Evolutionary conservation across 2,329 filamentous ascomycete genomes (phyloP), one percentile per base, ranked within the genome.

Genomic region (Alternaria sp.): DNA sequence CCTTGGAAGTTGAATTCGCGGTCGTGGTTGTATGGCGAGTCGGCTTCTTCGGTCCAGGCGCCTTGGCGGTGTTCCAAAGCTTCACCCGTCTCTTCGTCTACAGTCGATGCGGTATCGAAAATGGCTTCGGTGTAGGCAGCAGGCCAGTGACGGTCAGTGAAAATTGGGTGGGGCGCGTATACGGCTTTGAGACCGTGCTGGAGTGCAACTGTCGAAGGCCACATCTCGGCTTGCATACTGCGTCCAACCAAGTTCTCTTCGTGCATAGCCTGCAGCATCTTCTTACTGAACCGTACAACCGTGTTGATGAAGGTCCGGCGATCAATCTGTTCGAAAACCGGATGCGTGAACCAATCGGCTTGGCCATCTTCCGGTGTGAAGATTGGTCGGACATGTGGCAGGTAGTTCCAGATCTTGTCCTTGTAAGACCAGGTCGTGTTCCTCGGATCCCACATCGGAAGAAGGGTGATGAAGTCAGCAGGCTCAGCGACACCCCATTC

Each of bases 161-260:
- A 98, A 54, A 96, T 85, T 1, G 93, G 92, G 71, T 98, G 94
- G 1, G 94, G 94, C 2, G 89, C 92, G 66, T 90, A 96, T 13
- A 97, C 93, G 36, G 92, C 93, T 80, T 97, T 98, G 80, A 91
- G 88, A 10, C 94, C 94, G 75, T 97, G 93, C 60, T 97, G 93
- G 9, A 98, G 84, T 1, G 93, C 91, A 1, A 91, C 88, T 0
- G 91, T 95, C 1, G 90, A 89, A 0, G 93, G 92, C 92, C 92
- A 97, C 93, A 97, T 97, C 78, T 98, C 94, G 0, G 93, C 91
- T 75, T 96, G 96, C 81, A 95, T 96, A 64, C 91, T 91, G 77
- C 96, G 91, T 69, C 93, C 93, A 72, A 90, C 89, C 70, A 91
- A 85, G 29, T 93, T 97, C 80, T 97, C 93, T 54, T 88, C 86